Percentiles rank a stretch among this genome's conserved stretches.
Evolutionary conservation across 345 rosid species (phyloP).

Genomic region (Rhodomyrtus tomentosa): DNA sequence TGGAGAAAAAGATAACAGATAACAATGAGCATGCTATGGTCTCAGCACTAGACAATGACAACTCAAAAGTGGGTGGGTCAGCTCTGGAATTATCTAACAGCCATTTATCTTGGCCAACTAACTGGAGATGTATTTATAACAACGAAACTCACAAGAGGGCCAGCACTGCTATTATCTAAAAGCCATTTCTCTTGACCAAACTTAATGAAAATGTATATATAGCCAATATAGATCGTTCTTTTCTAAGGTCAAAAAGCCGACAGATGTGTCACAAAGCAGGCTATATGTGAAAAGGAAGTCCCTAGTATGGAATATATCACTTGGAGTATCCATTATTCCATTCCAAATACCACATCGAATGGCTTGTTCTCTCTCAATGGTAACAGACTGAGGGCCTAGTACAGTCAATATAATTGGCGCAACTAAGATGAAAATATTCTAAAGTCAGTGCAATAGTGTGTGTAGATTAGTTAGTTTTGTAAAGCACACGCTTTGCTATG

Average conservation of each 20-base stretch:
- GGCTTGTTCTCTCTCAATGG: neutral
- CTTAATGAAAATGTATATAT: too few relatives aligned
- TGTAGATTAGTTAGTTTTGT: too few relatives aligned
- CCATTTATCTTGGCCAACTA: neutral
- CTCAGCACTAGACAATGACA: neutral
- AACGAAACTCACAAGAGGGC: too few relatives aligned
- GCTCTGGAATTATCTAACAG: neutral
- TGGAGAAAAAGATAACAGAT: too few relatives aligned
- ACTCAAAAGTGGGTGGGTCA: neutral
- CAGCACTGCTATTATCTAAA: too few relatives aligned
- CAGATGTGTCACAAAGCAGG: neutral
- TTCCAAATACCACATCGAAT: neutral
- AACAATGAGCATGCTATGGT: neutral
- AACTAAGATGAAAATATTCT: neutral
- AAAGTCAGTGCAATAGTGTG: neutral
- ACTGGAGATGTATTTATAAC: neutral
- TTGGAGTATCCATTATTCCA: neutral
- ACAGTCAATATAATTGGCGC: neutral
- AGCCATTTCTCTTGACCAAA: too few relatives aligned
- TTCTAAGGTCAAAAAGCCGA: neutral
- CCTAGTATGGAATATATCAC: neutral
- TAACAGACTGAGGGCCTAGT: neutral
- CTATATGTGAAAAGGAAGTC: neutral
- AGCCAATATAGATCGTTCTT: neutral
- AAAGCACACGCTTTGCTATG: neutral